Base-by-base conservation (phyloP, 2,329 filamentous ascomycete genomes). In the Sordariomycetes sp. region DNA sequence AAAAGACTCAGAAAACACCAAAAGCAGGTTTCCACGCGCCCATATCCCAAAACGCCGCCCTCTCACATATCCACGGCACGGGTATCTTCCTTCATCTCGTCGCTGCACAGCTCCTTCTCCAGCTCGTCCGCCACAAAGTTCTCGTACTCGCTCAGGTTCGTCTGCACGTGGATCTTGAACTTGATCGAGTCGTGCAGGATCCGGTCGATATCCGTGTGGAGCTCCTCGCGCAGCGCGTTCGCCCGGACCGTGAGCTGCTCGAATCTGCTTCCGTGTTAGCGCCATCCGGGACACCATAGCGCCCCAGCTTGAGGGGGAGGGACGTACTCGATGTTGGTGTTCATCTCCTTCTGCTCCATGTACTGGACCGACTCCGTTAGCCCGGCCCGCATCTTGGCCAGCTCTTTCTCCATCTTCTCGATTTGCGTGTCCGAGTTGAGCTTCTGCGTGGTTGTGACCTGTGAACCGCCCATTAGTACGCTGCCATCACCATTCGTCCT, bases 141-240 rank as follows among this genome's bases (percentile, higher is more conserved):
- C 73, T 99, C 94, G 70, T 96, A 97, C 67, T 94, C 90, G 69
- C 97, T 93, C 58, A 99, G 77, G 60, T 85, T 87, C 74, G 91
- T 92, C 72, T 99, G 94, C 56, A 99, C 80, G 68, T 97, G 92
- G 63, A 99, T 89, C 76, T 99, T 99, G 82, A 99, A 97, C 68
- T 95, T 92, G 76, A 97, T 96, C 61, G 97, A 88, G 69, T 97
- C 92, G 74, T 97, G 96, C 60, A 99, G 76, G 83, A 97, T 96
- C 65, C 86, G 87, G 74, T 97, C 94, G 66, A 97, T 90, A 70
- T 97, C 92, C 0, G 91, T 96, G 71, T 99, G 94, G n/a, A 99
- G 79, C 70, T 97, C 92, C 71, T 99, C 94, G n/a, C 94, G 85
- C 25, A 97, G 79, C 1, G 89, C 77, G 62, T 90, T 90, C 54